Evolutionary conservation across 2,329 filamentous ascomycete genomes (phyloP), one percentile per base, ranked within the genome.

Genomic region (Aureobasidium sp.): DNA sequence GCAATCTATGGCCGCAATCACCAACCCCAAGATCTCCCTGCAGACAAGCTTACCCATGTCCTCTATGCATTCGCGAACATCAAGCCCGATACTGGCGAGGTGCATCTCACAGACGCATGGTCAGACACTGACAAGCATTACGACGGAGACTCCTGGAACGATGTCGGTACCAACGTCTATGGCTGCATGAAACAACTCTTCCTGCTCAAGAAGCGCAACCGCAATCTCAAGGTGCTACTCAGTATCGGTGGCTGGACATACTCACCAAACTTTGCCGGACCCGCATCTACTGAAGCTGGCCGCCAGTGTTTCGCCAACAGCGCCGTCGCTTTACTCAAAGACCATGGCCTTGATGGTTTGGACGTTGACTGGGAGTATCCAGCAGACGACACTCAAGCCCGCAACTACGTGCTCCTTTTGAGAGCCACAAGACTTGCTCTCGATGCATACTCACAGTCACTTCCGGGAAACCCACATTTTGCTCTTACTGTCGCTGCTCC

Each of bases 21-120:
- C 72, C 83, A 86, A n/a, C 91, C 92, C 0, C 88, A 95, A 71
- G 86, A 96, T 71, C 82, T 97, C 6, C 89, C 90, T 0, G 85
- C 82, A 3, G 84, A 91, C 61, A 88, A 90, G 62, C 83, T 97
- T 45, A 97, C 92, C 0, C 93, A 97, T 71, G 77, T 97, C 5
- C 84, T 97, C 17, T 97, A 97, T 69, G 82, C 92, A 17, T 97
- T 97, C 76, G 93, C 90, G 70, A 95, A 97, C 72, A 84, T 96
- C 63, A 83, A 84, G 4, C 81, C 86, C 2, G 89, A 93, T 3
- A 85, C 82, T 36, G 93, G 93, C 55, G 90, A 95, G 75, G 91
- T 95, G 11, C 83, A 81, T 70, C 78, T 90, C 8, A 87, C 84
- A 1, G 89, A 94, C 68, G 75, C 78, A 1, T 91, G 83, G 73